Conservation (phyloP, 306 rosid species). For the Cucurbita argyrosperma region DNA sequence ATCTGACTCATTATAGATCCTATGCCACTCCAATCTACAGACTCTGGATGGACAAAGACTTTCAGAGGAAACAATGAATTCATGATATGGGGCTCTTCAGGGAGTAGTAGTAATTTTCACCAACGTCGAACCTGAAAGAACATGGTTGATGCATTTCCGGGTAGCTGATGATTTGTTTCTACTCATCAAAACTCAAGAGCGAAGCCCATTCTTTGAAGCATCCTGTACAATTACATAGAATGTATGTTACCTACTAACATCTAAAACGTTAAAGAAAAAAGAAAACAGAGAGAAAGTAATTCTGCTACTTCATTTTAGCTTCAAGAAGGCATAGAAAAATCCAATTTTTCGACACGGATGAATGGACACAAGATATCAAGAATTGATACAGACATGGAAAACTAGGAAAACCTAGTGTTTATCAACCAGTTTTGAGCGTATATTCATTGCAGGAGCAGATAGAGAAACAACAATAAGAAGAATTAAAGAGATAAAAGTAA, state of each 20-base stretch:
- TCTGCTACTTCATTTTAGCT: neutral
- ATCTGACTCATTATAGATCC: neutral
- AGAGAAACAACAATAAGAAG: neutral
- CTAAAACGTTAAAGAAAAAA: neutral
- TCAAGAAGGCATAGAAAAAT: neutral
- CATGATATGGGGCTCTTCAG: neutral
- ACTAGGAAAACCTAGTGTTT: neutral
- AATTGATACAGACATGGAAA: neutral
- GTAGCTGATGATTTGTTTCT: slow-evolving; percentile 3
- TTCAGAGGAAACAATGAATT: slow-evolving; percentile 1
- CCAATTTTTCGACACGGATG: neutral
- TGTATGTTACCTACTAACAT: neutral
- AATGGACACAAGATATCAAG: neutral
- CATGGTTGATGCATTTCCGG: neutral
- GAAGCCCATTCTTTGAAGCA: slow-evolving; percentile 28
- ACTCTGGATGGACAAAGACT: neutral
- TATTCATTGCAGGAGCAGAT: neutral
- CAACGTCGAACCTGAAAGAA: neutral
- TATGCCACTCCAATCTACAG: slow-evolving; percentile 1
- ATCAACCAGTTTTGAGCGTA: neutral
- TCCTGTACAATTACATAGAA: slow-evolving; percentile 27
- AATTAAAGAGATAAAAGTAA: neutral
- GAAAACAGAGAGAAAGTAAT: neutral
- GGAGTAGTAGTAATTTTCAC: neutral
- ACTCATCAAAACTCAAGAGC: neutral